Evolutionary conservation across 2,329 filamentous ascomycete species (phyloP).

Genomic region (Apiospora saccharicola): DNA sequence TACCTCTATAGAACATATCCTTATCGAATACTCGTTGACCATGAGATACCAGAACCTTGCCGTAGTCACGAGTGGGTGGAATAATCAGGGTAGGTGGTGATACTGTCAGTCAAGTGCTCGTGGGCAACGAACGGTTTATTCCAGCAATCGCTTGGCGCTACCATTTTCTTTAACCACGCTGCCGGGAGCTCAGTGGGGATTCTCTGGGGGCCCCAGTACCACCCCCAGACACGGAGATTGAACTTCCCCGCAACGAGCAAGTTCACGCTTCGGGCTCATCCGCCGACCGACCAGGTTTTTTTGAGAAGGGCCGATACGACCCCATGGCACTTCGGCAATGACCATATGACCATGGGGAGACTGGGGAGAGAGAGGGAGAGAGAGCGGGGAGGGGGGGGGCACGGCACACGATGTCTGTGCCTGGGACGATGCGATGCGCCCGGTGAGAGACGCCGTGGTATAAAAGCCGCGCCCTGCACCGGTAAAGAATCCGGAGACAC

Average conservation of each 20-base stretch:
- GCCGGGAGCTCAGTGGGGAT: constrained; percentile 4
- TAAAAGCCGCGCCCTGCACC: not conserved
- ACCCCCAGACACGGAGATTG: not conserved
- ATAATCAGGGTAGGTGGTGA: too few relatives aligned
- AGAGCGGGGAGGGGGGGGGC: too few relatives aligned
- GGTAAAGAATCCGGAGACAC: not conserved
- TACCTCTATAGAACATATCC: too few relatives aligned
- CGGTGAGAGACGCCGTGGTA: not conserved
- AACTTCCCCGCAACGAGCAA: not conserved
- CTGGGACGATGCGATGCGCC: not conserved
- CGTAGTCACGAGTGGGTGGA: too few relatives aligned
- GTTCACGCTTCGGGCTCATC: not conserved
- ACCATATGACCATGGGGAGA: constrained; percentile 1
- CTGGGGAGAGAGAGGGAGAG: too few relatives aligned
- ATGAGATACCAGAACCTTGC: too few relatives aligned
- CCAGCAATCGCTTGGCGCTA: not conserved
- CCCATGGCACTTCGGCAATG: not conserved
- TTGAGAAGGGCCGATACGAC: not conserved
- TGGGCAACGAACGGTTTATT: too few relatives aligned
- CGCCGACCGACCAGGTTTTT: not conserved
- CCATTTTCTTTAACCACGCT: not conserved
- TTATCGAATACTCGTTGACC: too few relatives aligned
- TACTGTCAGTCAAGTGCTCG: too few relatives aligned
- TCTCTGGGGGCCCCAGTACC: not conserved
- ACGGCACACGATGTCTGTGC: not conserved